Percentiles rank a stretch among this genome's conserved stretches.
phyloP scores from a whole-genome alignment of 148 eudicot species.

The Vaccinium myrtillus region DNA sequence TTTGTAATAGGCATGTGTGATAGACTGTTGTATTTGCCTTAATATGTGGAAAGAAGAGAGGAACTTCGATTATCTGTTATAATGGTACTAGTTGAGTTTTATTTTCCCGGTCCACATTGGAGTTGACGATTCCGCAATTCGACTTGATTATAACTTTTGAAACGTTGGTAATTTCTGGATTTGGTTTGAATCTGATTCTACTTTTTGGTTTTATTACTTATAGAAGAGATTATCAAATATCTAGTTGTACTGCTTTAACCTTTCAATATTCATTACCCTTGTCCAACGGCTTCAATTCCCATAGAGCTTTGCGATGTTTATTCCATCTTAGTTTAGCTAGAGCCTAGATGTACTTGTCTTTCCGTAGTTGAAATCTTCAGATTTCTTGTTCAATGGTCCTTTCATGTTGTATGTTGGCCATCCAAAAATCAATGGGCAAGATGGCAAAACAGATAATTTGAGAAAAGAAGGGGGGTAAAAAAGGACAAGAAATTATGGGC shows the following conservation, averaged over 20 bases:
- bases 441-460: neutral
- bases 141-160: neutral
- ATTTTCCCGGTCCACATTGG: neutral
- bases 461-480: no score
- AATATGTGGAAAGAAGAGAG: neutral
- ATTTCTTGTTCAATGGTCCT: neutral
- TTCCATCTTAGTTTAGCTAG: neutral
- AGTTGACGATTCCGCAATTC: neutral
- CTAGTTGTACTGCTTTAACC: neutral
- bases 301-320: no score
- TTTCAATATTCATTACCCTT: neutral
- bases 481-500: neutral
- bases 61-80: neutral
- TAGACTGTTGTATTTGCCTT: neutral
- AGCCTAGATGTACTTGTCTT: neutral
- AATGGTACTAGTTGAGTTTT: neutral
- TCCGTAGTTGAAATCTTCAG: neutral
- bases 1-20: neutral
- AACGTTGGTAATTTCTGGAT: neutral
- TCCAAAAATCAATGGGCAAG: neutral
- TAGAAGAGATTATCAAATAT: neutral
- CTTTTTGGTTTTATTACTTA: neutral
- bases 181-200: neutral
- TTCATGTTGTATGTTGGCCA: neutral
- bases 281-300: neutral